Evolutionary conservation across 2,329 filamentous ascomycete species (phyloP).

Genomic region (Colletotrichum karsti): DNA sequence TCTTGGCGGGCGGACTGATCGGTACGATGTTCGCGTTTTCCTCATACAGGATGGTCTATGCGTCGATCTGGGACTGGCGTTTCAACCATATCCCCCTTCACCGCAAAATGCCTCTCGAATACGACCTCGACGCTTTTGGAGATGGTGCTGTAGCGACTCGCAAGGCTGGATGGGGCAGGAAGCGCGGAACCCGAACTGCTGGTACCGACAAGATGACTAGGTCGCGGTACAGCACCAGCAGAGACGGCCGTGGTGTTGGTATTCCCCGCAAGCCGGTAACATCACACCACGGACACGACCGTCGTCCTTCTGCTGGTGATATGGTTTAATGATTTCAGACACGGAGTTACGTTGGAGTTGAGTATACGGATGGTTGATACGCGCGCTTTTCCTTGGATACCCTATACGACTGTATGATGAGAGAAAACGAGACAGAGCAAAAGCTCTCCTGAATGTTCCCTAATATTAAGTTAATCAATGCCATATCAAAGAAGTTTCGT

Average conservation of each 20-base stretch:
- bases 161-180: constrained; percentile 65
- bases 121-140: constrained; percentile 53
- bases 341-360: neutral
- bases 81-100: constrained; percentile 73
- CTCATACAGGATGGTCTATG: constrained; percentile 73
- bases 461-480: neutral
- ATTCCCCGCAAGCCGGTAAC: constrained; percentile 16
- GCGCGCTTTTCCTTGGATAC: neutral
- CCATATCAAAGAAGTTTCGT: neutral
- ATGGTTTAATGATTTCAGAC: neutral
- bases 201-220: neutral
- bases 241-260: constrained; percentile 4
- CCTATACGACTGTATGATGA: neutral
- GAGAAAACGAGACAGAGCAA: neutral
- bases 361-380: no score
- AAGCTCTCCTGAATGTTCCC: neutral
- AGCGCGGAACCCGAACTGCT: neutral
- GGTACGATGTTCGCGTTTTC: constrained; percentile 73
- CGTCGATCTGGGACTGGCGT: constrained; percentile 73
- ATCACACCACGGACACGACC: neutral
- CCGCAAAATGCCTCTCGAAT: constrained; percentile 64
- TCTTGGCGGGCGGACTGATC: constrained; percentile 71
- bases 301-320: neutral
- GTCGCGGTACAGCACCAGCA: constrained; percentile 2
- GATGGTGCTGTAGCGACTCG: constrained; percentile 64